A percentile compares a stretch with the other conserved stretches of the same genome.
Conservation (phyloP, 169 alveolate genomes). For the Miamiensis avidus region DNA sequence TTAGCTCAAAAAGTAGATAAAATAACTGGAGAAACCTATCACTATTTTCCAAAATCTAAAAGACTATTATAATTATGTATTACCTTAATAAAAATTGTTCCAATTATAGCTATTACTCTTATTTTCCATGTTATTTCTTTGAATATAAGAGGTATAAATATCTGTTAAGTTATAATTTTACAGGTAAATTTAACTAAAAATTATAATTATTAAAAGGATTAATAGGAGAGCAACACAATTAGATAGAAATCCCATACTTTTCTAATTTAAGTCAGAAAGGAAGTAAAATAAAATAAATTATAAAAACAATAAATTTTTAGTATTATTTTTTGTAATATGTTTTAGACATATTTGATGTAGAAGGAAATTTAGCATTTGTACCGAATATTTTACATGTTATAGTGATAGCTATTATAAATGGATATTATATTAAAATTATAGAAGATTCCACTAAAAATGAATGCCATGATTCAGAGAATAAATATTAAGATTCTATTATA, state of each 20-base stretch:
- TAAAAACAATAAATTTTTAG: too few relatives aligned
- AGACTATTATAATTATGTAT: not conserved
- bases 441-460: constrained; percentile 19
- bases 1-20: constrained; percentile 11
- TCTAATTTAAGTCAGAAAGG: constrained; percentile 6
- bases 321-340: not conserved
- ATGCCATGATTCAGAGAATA: constrained; percentile 21
- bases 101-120: constrained; percentile 10
- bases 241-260: not conserved
- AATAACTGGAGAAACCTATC: constrained; percentile 23
- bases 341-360: constrained; percentile 5
- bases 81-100: not conserved
- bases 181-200: not conserved
- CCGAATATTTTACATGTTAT: constrained; percentile 27
- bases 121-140: constrained; percentile 20
- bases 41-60: not conserved
- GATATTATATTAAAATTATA: constrained; percentile 6
- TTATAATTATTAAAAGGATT: constrained; percentile 5
- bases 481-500: constrained; percentile 26
- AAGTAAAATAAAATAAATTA: too few relatives aligned
- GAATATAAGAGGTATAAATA: constrained; percentile 36
- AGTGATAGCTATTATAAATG: constrained; percentile 16
- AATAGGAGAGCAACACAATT: not conserved
- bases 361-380: not conserved
- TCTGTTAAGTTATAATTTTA: not conserved